Conservation (phyloP, 2,329 filamentous ascomycete species). For the Calonectria pteridis region DNA sequence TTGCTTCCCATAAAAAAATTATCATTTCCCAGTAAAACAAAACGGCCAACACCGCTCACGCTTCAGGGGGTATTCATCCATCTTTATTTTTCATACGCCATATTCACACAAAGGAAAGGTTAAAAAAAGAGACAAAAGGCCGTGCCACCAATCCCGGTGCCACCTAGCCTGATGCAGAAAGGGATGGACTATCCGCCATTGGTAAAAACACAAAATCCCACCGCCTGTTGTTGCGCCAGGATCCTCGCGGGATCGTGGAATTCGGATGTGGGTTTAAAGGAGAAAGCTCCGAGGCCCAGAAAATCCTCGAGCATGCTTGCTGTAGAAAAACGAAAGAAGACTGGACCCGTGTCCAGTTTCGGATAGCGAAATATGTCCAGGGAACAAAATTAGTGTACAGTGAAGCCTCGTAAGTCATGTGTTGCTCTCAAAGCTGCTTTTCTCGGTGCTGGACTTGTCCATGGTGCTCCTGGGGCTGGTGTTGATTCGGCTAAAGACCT, state of each 20-base stretch:
- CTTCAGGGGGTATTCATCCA: constrained; percentile 47
- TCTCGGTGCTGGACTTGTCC: constrained; percentile 64
- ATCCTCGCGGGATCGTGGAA: constrained; percentile 24
- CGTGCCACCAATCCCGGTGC: constrained; percentile 16
- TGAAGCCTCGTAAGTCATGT: constrained; percentile 32
- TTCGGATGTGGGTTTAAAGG: constrained; percentile 2
- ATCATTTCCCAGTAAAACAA: constrained; percentile 33
- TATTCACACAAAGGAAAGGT: constrained; percentile 40
- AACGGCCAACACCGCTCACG: constrained; percentile 44
- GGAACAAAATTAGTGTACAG: constrained; percentile 37
- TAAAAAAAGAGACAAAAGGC: constrained; percentile 36
- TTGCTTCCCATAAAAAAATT: constrained; percentile 37
- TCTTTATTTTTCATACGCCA: constrained; percentile 49
- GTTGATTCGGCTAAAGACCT: constrained; percentile 68
- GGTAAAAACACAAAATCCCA: constrained; percentile 36
- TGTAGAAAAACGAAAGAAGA: constrained; percentile 3
- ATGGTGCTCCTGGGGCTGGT: constrained; percentile 66
- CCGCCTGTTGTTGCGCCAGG: constrained; percentile 26
- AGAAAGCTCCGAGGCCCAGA: not conserved
- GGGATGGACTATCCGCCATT: constrained; percentile 22
- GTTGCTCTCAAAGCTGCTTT: constrained; percentile 59
- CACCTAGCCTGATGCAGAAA: constrained; percentile 20
- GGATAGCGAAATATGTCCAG: constrained; percentile 37
- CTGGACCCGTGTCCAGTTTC: not conserved
- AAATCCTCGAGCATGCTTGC: not conserved